A percentile compares a stretch with the other conserved stretches of the same genome.
Conservation (phyloP, 108 stramenopile species). For the Cyclotella baltica region DNA sequence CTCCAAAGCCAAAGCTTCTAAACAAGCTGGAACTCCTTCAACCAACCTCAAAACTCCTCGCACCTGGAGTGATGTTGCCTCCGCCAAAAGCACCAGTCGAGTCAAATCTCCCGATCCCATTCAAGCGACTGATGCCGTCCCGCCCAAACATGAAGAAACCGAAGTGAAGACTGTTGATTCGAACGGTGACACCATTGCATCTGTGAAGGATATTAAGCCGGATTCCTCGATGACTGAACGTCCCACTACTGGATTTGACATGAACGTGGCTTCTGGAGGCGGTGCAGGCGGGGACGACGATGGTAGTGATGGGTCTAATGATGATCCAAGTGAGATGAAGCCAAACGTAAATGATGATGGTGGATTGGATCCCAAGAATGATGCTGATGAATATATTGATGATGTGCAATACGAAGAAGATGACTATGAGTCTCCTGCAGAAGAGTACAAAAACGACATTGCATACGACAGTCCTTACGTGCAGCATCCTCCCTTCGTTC, state of each 20-base stretch:
- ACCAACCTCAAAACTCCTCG: not conserved
- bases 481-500: not conserved
- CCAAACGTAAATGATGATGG: too few relatives aligned
- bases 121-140: not conserved
- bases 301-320: not conserved
- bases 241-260: too few relatives aligned
- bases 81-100: not conserved
- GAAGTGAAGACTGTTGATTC: not conserved
- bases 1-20: too few relatives aligned
- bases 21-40: too few relatives aligned
- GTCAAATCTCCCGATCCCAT: not conserved
- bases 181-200: not conserved
- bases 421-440: not conserved
- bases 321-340: not conserved
- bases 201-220: too few relatives aligned
- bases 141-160: too few relatives aligned
- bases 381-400: too few relatives aligned
- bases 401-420: not conserved
- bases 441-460: not conserved
- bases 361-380: too few relatives aligned
- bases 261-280: too few relatives aligned
- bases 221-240: too few relatives aligned
- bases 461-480: not conserved
- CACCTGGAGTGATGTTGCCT: not conserved
- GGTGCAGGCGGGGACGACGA: not conserved